Evolutionary conservation across 73 alveolate species (phyloP), one percentile per base, ranked within the genome.

Genomic region (Paramecium primaurelia): DNA sequence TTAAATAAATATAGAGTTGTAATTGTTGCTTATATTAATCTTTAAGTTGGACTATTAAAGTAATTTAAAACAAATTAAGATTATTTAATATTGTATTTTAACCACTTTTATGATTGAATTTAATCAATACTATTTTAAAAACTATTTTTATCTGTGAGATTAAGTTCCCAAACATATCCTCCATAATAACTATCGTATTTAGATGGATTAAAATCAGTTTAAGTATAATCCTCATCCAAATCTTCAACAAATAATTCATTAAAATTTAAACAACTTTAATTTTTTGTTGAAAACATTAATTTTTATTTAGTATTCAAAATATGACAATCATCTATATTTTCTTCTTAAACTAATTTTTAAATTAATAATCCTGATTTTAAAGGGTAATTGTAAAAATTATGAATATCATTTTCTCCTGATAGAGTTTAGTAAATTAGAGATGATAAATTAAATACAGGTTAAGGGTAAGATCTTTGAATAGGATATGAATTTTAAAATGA

Each of bases 111-210:
- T 1, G 71, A 42, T 26, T 45, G 22, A 3, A 80, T 45, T 10
- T 40, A n/a, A 0, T 42, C 6, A 6, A 25, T 1, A 47, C 36
- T 80, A 22, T 80, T 9, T 4, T 11, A 1, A 3, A 44, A 44
- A 5, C 75, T 64, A 1, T 11, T 11, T 22, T 40, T 1, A 26
- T 80, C 14, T 20, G 71, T 80, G n/a, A 80, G 32, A 49, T 80
- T 36, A 3, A 80, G 30, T 5, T 40, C 58, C 91, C 91, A 80
- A 18, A 47, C 73, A 45, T 80, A 80, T 45, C 91, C 91, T 12
- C 91, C 91, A 80, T 45, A 80, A 4, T 80, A 49, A 26, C 32
- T 47, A 26, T 40, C 8, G 45, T 45, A 80, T 22, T 42, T 28
- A 26, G 77, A 45, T 2, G 91, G 91, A 47, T 80, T 68, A 6